Base-by-base conservation (phyloP, 2,329 filamentous ascomycete genomes). In the Capronia epimyces region DNA sequence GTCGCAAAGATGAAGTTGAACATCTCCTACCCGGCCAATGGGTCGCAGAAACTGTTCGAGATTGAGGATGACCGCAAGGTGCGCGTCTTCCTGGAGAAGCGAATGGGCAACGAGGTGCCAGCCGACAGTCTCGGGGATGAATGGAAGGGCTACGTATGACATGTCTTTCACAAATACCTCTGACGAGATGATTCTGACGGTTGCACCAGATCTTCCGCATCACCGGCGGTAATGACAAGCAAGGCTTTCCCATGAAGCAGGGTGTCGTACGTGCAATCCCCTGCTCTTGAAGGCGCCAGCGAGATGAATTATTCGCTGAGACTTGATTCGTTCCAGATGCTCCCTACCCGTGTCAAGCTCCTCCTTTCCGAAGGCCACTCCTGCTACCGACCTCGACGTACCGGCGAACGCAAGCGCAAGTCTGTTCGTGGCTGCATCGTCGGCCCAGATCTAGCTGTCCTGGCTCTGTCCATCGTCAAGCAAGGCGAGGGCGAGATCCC, bases 191-290 rank as follows among this genome's bases (percentile, higher is more conserved):
- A 45, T 49, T 24, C 56, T 60, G 53, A 60, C 53, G 40, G 22
- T 25, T 18, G 39, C 31, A 34, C 42, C 53, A 62, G 60, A 60
- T 62, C 43, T 50, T 63, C 55, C 59, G 59, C 50, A 97, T 98
- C 81, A 98, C 93, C 69, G 94, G 93, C 71, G 93, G 94, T 73
- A 98, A 98, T 87, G 93, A 98, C 87, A 98, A 98, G 89, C 94
- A 98, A 83, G 93, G 93, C 81, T 98, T 98, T 84, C 93, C 93
- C 67, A 98, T 98, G 93, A 98, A 98, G 89, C 94, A 98, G 86
- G 93, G 93, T 82, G 87, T 95, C 68, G 71, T 74, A 74, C 66
- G 71, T 72, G 57, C 49, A 45, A 57, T 61, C 58, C 58, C 61
- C 57, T 60, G 43, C 46, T 49, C 47, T 59, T 53, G 55, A 61